Evolutionary conservation across 139 green algal genomes (phyloP).

Genomic region (Chlorella sorokiniana): DNA sequence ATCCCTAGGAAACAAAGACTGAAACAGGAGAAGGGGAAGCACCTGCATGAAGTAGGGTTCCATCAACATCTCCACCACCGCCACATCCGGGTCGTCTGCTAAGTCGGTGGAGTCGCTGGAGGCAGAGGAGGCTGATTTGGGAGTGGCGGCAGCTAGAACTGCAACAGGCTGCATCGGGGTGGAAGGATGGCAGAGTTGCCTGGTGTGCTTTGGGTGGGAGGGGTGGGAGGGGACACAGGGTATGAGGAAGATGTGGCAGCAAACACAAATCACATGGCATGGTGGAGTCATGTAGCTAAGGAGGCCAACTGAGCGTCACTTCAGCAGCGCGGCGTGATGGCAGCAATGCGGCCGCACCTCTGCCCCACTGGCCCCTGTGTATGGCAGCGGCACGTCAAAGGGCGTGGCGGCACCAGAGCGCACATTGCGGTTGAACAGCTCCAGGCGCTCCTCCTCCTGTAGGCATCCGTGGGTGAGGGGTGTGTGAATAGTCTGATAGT

Average conservation of each 20-base stretch:
- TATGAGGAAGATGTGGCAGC: too few species aligned
- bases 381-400: slow-evolving; percentile 27
- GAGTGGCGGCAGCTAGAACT: slow-evolving; percentile 9
- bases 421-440: slow-evolving; percentile 28
- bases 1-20: too few species aligned
- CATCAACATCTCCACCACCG: slow-evolving; percentile 23
- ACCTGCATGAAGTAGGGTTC: slow-evolving; percentile 34
- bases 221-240: too few species aligned
- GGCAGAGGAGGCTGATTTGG: slow-evolving; percentile 17
- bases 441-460: slow-evolving; percentile 30
- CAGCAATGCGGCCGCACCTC: too few species aligned
- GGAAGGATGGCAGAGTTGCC: neutral
- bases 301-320: too few species aligned
- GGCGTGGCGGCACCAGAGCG: slow-evolving; percentile 24
- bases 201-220: too few species aligned
- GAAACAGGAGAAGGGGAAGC: too few species aligned
- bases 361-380: slow-evolving; percentile 10
- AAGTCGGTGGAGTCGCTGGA: slow-evolving; percentile 26
- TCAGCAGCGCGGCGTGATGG: too few species aligned
- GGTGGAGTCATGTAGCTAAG: too few species aligned
- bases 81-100: slow-evolving; percentile 27
- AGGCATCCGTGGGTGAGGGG: too few species aligned
- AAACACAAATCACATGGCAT: too few species aligned
- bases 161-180: neutral
- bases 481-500: too few species aligned